phyloP scores from a whole-genome alignment of 805 yeast genomes.

The Lipomyces starkeyi region DNA sequence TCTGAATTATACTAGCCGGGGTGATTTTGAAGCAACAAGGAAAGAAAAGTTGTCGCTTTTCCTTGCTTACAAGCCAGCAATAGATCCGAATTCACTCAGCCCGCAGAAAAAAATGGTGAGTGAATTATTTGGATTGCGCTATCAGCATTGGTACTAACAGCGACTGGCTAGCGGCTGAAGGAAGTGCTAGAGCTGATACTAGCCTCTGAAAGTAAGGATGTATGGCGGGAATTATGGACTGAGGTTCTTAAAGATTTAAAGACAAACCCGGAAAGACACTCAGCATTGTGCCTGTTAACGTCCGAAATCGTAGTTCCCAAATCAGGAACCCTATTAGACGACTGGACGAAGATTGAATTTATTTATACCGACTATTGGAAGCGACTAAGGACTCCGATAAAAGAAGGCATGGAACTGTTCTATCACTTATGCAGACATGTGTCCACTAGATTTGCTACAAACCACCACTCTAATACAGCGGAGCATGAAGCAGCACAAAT shows the following conservation, averaged over 20 bases:
- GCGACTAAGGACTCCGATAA: not conserved
- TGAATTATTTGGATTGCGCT: not conserved
- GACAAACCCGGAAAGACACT: not conserved
- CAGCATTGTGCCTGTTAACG: not conserved
- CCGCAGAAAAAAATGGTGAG: not conserved
- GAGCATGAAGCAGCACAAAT: not conserved
- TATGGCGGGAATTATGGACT: not conserved
- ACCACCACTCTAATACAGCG: not conserved
- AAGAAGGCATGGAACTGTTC: constrained; percentile 4
- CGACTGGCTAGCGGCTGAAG: not conserved
- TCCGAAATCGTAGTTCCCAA: not conserved
- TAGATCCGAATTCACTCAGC: not conserved
- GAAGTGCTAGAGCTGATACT: not conserved
- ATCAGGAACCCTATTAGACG: not conserved
- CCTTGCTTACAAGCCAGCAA: not conserved
- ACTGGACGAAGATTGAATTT: constrained; percentile 1
- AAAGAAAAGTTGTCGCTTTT: constrained; percentile 14
- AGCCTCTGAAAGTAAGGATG: not conserved
- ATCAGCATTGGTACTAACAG: not conserved
- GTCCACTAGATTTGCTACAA: not conserved
- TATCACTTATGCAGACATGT: not conserved
- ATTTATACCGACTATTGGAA: not conserved
- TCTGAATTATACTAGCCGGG: constrained; percentile 5
- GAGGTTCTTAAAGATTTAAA: not conserved
- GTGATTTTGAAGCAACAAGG: not conserved